Evolutionary conservation across 75 land plant genomes (phyloP), one percentile per base, ranked within the genome.

Genomic region (Gnetum montanum): DNA sequence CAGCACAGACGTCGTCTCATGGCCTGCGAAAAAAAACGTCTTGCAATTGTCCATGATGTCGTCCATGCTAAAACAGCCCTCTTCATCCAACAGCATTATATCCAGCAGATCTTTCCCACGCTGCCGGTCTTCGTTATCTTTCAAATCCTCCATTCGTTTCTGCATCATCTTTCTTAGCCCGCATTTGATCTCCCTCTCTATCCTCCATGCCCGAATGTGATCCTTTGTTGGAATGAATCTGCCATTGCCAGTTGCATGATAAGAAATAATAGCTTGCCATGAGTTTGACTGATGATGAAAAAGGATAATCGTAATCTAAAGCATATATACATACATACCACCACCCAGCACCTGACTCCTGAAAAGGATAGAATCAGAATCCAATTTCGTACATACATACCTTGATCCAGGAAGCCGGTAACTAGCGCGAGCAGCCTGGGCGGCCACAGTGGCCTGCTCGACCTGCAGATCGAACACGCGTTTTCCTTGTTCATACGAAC

Each of bases 1-100:
- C 22, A 49, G 34, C 16, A 8, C 1, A 8, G 78, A 63, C n/a
- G 75, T 78, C 8, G 86, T 77, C 61, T 78, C n/a, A n/a, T n/a
- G n/a, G n/a, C n/a, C n/a, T n/a, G n/a, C n/a, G n/a, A n/a, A n/a
- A n/a, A n/a, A n/a, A n/a, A n/a, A n/a, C n/a, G n/a, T n/a, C n/a
- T n/a, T n/a, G n/a, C n/a, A n/a, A n/a, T n/a, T n/a, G 27, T 78
- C 78, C 16, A 83, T 74, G 8, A 83, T 57, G 8, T 77, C 81
- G 3, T 85, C 77, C 1, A 53, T 43, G 27, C 49, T 65, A 8
- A 75, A 6, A 31, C 37, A 66, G 27, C 66, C 61, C 28, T 64
- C 65, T 57, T 61, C 43, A 31, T 38, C 13, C 33, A 28, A 41
- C 74, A 76, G 38, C 41, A 81, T 20, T 41, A 81, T 12, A 11